Base-by-base conservation (phyloP, 352 stramenopile species). In the Phytopythium helicoides region DNA sequence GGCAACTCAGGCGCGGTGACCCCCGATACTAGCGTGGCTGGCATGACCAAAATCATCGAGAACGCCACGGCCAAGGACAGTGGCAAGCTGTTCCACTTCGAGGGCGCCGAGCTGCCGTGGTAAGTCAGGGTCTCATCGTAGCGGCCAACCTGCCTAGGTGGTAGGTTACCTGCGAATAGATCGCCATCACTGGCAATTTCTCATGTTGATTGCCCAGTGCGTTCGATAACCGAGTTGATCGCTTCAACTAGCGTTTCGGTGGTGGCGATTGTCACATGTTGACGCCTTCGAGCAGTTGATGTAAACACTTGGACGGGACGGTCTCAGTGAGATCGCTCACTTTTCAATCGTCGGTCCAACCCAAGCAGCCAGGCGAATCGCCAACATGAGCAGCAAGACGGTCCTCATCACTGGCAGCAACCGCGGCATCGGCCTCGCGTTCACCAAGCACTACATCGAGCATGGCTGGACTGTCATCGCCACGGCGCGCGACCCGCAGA, bases 401-500 rank as follows among this genome's bases (percentile, higher is more conserved):
- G 75, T 81, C 15, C 22, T 85, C 12, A 66, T 87, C 25, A 83
- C 76, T 1, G 76, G 76, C 2, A 64, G 57, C 7, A 71, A 50
- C 42, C 61, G 61, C 18, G 62, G 74, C 35, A 75, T 83, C 23
- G 74, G 76, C 12, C 51, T 86, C 35, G 54, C 58, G 1, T 71
- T 86, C 47, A 64, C 66, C 16, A 59, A 64, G 41, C 62, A 79
- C 34, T 83, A 83, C 58, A 47, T 59, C 38, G 39, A 19, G n/a
- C 41, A 69, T 18, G 74, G 71, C 0, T 86, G 71, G 75, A 60
- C 73, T n/a, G 74, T 86, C 46, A 80, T 86, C 42, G 71, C 62
- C 6, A 46, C 65, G 1, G 55, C 54, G 19, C 62, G 70, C 48
- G 54, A 64, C 49, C 22, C 54, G 6, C 25, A 53, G 16, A 54